Base-by-base conservation (phyloP, 768 basidiomycete genomes). In the Pleurotus cornucopiae region DNA sequence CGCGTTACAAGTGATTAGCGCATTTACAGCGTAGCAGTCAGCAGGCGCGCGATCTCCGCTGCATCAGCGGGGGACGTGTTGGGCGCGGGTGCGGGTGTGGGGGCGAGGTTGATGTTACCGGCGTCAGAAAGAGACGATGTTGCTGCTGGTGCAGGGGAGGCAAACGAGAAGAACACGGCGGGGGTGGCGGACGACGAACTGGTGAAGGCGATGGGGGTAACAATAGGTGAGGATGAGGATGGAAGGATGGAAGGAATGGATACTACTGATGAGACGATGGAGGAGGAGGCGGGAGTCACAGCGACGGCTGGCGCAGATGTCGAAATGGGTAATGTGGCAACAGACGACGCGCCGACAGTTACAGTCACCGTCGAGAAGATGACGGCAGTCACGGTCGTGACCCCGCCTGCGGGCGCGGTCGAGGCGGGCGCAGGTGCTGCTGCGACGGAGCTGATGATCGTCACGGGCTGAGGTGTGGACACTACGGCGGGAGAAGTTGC, bases 351-450 rank as follows among this genome's bases (percentile, higher is more conserved):
- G 20, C 44, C 47, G 21, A 49, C 53, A 1, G 56, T 53, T 34
- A 55, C 20, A 13, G 56, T 49, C 46, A 62, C 44, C 4, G 54
- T 60, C 11, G 69, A 68, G 46, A 68, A 61, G 5, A 64, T 66
- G 6, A 62, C 58, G 12, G 64, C 23, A 23, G 55, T 54, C 9
- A 47, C 53, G 49, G 61, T 56, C 20, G 63, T 57, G 34, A 62
- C 47, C 25, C 49, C 40, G 39, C 52, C 57, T 23, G 64, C 39
- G 2, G 58, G 30, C 38, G 47, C 38, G 18, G 54, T 58, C 18
- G 52, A 18, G 12, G 56, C 40, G 6, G 61, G 45, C 20, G 61
- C 47, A 13, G 61, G 26, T 5, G 61, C 46, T 7, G 44, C 37
- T 20, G 59, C 49, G 26, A 54, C 44, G 7, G 60, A 54, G 55